Evolutionary conservation across 225 moss, liverwort and hornwort species (phyloP).

Genomic region (Bryum argenteum): DNA sequence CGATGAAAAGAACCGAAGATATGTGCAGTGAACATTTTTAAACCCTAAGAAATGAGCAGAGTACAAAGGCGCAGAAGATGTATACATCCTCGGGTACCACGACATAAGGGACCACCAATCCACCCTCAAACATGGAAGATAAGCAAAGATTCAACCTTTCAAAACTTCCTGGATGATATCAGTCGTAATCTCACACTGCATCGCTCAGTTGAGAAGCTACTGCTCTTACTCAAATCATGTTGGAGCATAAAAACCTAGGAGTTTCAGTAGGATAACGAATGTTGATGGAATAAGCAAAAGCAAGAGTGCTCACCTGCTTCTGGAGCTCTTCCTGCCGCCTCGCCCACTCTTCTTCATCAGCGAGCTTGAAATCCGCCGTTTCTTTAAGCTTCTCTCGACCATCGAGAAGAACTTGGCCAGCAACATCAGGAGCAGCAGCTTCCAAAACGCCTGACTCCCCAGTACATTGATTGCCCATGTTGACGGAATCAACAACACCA

Average conservation of each 20-base stretch:
- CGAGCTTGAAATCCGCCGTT: slow-evolving; percentile 65
- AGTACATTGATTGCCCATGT: slow-evolving; percentile 22
- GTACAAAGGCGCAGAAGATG: neutral
- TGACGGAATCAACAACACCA: slow-evolving; percentile 21
- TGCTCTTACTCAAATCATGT: neutral
- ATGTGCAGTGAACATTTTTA: too few species aligned
- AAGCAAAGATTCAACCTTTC: neutral
- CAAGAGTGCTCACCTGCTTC: slow-evolving; percentile 64
- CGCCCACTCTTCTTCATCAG: slow-evolving; percentile 88
- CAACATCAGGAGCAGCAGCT: slow-evolving; percentile 15
- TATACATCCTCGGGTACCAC: too few species aligned
- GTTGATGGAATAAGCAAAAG: neutral
- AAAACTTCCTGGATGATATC: neutral
- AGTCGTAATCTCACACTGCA: too few species aligned
- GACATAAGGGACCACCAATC: neutral
- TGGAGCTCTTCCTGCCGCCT: slow-evolving; percentile 78
- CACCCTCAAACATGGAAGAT: too few species aligned
- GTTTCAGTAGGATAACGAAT: neutral
- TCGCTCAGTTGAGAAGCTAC: neutral
- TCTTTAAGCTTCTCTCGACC: slow-evolving; percentile 76
- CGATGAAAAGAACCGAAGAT: neutral
- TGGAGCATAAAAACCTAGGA: neutral
- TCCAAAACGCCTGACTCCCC: slow-evolving; percentile 30
- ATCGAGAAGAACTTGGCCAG: slow-evolving; percentile 42
- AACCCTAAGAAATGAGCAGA: neutral